Percentiles rank a stretch among this genome's conserved stretches.
Evolutionary conservation across 2,329 filamentous ascomycete genomes (phyloP).

Genomic region (Fusarium fujikuroi): DNA sequence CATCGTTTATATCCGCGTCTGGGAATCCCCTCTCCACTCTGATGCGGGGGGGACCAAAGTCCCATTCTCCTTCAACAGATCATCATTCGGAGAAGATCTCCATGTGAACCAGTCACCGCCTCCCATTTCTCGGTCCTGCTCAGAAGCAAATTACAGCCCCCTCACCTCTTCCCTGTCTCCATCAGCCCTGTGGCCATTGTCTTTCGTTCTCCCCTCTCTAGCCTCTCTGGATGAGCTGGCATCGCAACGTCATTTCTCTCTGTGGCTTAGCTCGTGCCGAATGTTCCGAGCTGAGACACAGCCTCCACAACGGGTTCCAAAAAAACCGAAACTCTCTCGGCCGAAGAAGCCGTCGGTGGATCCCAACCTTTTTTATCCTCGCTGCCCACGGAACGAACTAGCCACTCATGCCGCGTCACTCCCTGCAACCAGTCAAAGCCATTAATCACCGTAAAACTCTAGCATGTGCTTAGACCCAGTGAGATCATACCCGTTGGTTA

Average conservation of each 20-base stretch:
- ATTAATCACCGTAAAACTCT: not conserved
- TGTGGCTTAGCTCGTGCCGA: not conserved
- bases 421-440: not conserved
- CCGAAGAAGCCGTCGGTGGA: not conserved
- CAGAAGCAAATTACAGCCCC: too few species aligned
- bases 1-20: not conserved
- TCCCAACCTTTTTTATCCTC: not conserved
- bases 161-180: not conserved
- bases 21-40: not conserved
- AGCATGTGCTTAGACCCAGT: not conserved
- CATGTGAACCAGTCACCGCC: too few species aligned
- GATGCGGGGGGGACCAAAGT: not conserved
- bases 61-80: not conserved
- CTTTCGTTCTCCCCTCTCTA: not conserved
- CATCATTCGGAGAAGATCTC: not conserved
- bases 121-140: not conserved
- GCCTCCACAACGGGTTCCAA: not conserved
- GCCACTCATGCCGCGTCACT: not conserved
- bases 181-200: not conserved
- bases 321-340: not conserved
- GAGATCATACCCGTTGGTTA: not conserved
- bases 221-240: not conserved
- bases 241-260: not conserved
- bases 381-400: not conserved
- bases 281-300: constrained; percentile 4